phyloP scores from a whole-genome alignment of 2,329 filamentous ascomycete species.

The Peltaster fructicola region DNA sequence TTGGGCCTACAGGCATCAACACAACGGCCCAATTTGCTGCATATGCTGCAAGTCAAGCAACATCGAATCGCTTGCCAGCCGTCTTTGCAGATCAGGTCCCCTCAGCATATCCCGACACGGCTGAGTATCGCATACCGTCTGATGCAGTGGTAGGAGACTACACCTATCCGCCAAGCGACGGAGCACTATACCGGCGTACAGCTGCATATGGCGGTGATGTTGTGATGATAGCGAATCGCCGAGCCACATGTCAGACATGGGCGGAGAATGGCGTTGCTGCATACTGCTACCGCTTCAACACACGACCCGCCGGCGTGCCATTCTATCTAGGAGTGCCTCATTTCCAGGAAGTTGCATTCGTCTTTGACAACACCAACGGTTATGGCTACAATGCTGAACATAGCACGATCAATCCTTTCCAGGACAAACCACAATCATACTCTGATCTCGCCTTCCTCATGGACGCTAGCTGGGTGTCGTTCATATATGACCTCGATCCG shows the following conservation, averaged over 20 bases:
- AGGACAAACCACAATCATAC: slow-evolving; percentile 20
- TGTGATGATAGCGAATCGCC: slow-evolving; percentile 37
- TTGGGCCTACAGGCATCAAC: slow-evolving; percentile 36
- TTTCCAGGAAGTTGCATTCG: slow-evolving; percentile 34
- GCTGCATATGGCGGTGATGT: slow-evolving; percentile 39
- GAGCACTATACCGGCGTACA: slow-evolving; percentile 35
- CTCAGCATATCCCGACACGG: slow-evolving; percentile 35
- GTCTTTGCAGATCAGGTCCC: slow-evolving; percentile 17
- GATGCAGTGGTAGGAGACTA: slow-evolving; percentile 21
- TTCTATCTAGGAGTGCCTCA: slow-evolving; percentile 31
- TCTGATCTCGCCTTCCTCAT: slow-evolving; percentile 25
- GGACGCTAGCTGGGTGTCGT: slow-evolving; percentile 27
- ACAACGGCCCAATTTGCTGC: slow-evolving; percentile 32
- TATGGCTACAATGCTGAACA: slow-evolving; percentile 21
- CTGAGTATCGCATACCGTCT: slow-evolving; percentile 31
- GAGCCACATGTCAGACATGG: slow-evolving; percentile 36
- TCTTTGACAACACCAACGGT: slow-evolving; percentile 28
- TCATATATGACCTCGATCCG: slow-evolving; percentile 25
- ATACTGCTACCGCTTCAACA: slow-evolving; percentile 48
- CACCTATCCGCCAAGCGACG: slow-evolving; percentile 19
- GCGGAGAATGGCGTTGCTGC: slow-evolving; percentile 30
- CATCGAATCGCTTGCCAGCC: background rate
- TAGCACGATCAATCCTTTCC: slow-evolving; percentile 18
- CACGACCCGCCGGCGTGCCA: slow-evolving; percentile 28
- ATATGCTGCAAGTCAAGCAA: background rate